Conservation (phyloP, 345 rosid species). For the Crucihimalaya himalaica region DNA sequence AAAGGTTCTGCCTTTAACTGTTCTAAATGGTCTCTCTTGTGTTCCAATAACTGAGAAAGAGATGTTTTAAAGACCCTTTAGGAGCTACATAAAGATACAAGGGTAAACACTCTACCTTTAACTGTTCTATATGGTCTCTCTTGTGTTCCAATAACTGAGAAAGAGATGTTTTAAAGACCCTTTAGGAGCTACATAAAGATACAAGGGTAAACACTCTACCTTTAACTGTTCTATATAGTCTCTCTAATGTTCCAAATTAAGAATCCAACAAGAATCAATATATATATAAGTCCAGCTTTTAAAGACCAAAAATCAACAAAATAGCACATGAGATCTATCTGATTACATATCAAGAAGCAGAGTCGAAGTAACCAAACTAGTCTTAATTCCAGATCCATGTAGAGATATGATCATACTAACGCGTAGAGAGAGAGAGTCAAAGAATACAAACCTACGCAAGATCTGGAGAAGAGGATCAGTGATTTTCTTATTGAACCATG, state of each 20-base stretch:
- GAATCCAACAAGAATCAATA: constrained; percentile 15
- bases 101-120: not conserved
- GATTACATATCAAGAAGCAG: not conserved
- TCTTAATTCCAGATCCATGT: constrained; percentile 13
- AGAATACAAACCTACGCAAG: constrained; percentile 63
- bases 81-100: not conserved
- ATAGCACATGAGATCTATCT: constrained; percentile 11
- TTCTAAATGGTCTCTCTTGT: not conserved
- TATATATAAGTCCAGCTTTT: not conserved
- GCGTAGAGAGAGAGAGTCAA: not conserved
- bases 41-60: not conserved
- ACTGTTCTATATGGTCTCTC: not conserved
- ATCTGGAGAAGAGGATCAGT: constrained; percentile 80
- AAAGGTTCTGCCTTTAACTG: not conserved
- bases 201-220: not conserved
- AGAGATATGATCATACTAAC: constrained; percentile 8
- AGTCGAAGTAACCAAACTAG: not conserved
- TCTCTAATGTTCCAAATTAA: constrained; percentile 2
- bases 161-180: not conserved
- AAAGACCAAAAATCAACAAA: not conserved
- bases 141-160: not conserved
- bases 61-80: not conserved
- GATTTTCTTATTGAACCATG: constrained; percentile 66
- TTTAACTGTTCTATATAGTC: not conserved
- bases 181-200: not conserved